phyloP scores from a whole-genome alignment of 2,329 filamentous ascomycete genomes.

The Dactylellina leptospora region DNA sequence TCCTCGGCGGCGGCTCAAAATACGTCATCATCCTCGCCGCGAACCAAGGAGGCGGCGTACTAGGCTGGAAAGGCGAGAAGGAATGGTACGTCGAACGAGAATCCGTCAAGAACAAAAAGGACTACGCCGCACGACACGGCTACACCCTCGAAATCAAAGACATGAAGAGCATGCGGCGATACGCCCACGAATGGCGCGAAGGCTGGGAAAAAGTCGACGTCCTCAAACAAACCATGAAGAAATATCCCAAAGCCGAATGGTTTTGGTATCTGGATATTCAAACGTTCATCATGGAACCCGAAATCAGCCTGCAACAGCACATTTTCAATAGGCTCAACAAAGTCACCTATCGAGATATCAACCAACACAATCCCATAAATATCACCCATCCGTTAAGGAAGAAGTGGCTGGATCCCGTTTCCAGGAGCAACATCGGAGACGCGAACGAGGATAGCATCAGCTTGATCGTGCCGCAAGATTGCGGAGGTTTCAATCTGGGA shows the following conservation, averaged over 20 bases:
- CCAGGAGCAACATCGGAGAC: slow-evolving; percentile 78
- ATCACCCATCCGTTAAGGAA: slow-evolving; percentile 75
- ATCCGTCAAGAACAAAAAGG: slow-evolving; percentile 92
- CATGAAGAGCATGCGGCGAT: slow-evolving; percentile 98
- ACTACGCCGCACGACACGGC: slow-evolving; percentile 86
- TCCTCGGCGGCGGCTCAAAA: slow-evolving; percentile 83
- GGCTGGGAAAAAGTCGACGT: slow-evolving; percentile 98
- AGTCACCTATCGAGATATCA: slow-evolving; percentile 92
- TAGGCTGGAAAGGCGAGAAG: slow-evolving; percentile 97
- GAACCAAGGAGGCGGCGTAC: slow-evolving; percentile 94
- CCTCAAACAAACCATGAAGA: slow-evolving; percentile 84
- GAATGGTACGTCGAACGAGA: slow-evolving; percentile 99
- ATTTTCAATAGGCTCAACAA: slow-evolving; percentile 81
- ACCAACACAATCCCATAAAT: slow-evolving; percentile 92
- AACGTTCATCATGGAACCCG: slow-evolving; percentile 97
- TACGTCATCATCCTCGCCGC: slow-evolving; percentile 92
- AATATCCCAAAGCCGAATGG: slow-evolving; percentile 97
- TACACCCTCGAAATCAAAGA: slow-evolving; percentile 97
- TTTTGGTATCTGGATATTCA: slow-evolving; percentile 99
- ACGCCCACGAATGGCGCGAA: slow-evolving; percentile 98
- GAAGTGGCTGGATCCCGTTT: slow-evolving; percentile 76
- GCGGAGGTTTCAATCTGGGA: slow-evolving; percentile 92
- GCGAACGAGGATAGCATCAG: slow-evolving; percentile 81
- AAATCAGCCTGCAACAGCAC: slow-evolving; percentile 86
- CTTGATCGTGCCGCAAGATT: slow-evolving; percentile 89